These are phyloP conservation scores for Yamagishiella unicocca DNA, from an alignment of 139 green algal genomes.

Conservation along the genomic window DNA sequence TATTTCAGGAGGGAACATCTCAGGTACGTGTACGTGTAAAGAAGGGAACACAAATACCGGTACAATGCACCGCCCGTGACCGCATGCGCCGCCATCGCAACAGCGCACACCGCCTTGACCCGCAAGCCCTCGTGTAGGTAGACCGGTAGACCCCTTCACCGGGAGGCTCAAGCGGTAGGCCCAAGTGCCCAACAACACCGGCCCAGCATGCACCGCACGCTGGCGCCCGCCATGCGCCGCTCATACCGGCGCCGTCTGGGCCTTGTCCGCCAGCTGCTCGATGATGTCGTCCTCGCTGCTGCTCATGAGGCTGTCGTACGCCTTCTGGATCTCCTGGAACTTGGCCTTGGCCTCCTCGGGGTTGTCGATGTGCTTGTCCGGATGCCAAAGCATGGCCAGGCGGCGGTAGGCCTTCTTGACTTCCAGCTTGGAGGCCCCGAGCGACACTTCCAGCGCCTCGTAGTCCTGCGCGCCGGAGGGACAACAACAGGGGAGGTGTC, in stretches of 20 bases:
- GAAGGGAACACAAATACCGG: no score
- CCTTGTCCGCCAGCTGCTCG: conserved; percentile 68
- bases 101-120: no score
- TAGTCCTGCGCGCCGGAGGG: conserved; percentile 69
- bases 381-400: conserved; percentile 87
- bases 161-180: no score
- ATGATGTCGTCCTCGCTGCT: conserved; percentile 85
- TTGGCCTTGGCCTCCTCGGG: conserved; percentile 80
- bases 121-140: no score
- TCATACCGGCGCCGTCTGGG: background rate
- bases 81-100: no score
- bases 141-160: no score
- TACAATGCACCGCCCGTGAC: no score
- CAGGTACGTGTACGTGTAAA: no score
- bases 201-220: background rate
- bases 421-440: conserved; percentile 84
- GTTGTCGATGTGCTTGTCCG: conserved; percentile 86
- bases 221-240: background rate
- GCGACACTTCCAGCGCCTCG: conserved; percentile 80
- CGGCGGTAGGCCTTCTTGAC: conserved; percentile 86
- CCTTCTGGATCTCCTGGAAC: conserved; percentile 89
- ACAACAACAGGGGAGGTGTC: no score
- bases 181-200: no score
- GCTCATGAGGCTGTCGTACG: conserved; percentile 88
- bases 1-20: no score